A percentile compares a stretch with the other conserved stretches of the same genome.
These are phyloP conservation scores for Cucumis melo DNA, from an alignment of 306 rosid species.

Conservation along the genomic window DNA sequence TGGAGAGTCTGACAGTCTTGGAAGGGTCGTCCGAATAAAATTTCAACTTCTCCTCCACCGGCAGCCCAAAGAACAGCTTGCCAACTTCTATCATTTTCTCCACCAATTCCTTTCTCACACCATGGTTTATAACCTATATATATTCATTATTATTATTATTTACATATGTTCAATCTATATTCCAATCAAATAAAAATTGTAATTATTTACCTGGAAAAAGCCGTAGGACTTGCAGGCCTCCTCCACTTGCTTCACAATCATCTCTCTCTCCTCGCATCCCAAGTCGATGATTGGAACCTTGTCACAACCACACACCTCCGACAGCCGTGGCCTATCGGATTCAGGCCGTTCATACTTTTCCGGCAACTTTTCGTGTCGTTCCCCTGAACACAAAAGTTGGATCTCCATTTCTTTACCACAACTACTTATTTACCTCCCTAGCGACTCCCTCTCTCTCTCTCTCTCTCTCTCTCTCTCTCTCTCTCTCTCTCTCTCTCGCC, in stretches of 20 bases:
- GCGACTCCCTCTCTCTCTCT: no score
- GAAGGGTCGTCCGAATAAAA: conserved; percentile 78
- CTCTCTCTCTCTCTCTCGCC: no score
- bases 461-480: no score
- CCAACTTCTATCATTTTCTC: conserved; percentile 38
- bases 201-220: conserved; percentile 53
- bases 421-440: no score
- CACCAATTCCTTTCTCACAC: conserved; percentile 38
- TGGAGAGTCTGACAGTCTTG: conserved; percentile 61
- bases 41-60: conserved; percentile 77
- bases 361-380: conserved; percentile 37
- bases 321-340: conserved; percentile 65
- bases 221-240: conserved; percentile 67
- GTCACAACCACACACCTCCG: conserved; percentile 37
- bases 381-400: conserved; percentile 48
- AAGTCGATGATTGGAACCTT: conserved; percentile 65
- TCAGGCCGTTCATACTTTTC: conserved; percentile 63
- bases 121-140: conserved; percentile 30
- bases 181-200: no score
- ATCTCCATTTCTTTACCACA: conserved; percentile 23
- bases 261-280: conserved; percentile 18
- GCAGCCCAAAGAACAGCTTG: conserved; percentile 44
- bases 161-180: no score
- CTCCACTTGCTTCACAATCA: conserved; percentile 23
- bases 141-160: no score